Evolutionary conservation across 352 stramenopile genomes (phyloP).

Genomic region (Phytophthora constricta): DNA sequence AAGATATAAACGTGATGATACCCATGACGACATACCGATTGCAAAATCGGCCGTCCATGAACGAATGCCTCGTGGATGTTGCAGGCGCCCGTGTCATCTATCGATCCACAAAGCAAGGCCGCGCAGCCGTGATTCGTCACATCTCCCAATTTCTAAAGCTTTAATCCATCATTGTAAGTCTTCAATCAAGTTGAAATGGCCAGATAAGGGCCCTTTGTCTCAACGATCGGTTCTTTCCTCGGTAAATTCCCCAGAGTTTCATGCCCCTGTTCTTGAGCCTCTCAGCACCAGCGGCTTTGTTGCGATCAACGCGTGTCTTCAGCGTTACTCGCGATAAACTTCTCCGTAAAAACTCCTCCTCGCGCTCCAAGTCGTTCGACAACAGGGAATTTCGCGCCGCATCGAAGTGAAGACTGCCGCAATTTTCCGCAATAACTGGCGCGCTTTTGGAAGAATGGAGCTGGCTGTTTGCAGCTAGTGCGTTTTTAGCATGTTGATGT

Average conservation of each 20-base stretch:
- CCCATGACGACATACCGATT: constrained; percentile 41
- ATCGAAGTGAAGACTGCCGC: not conserved
- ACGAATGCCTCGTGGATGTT: constrained; percentile 63
- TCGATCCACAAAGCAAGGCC: constrained; percentile 62
- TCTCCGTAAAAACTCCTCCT: constrained; percentile 61
- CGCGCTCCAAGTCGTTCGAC: constrained; percentile 27
- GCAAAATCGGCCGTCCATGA: constrained; percentile 55
- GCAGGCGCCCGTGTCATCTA: constrained; percentile 54
- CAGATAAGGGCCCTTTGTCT: constrained; percentile 51
- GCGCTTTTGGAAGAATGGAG: constrained; percentile 23
- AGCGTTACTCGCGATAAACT: constrained; percentile 68
- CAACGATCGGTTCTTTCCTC: constrained; percentile 11
- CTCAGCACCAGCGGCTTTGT: constrained; percentile 36
- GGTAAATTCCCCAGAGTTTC: constrained; percentile 8
- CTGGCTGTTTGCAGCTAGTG: not conserved
- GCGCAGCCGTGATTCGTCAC: constrained; percentile 58
- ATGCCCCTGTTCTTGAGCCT: constrained; percentile 29
- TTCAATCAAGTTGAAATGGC: constrained; percentile 64
- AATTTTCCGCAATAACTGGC: constrained; percentile 17
- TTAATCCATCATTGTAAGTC: constrained; percentile 3
- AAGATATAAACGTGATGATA: constrained; percentile 55
- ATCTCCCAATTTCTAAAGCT: constrained; percentile 45
- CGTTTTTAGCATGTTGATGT: not conserved
- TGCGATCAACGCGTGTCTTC: constrained; percentile 54
- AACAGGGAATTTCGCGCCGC: constrained; percentile 1